Evolutionary conservation across 1,139 yeast genomes (phyloP).

Genomic region (Sugiyamaella sp.): DNA sequence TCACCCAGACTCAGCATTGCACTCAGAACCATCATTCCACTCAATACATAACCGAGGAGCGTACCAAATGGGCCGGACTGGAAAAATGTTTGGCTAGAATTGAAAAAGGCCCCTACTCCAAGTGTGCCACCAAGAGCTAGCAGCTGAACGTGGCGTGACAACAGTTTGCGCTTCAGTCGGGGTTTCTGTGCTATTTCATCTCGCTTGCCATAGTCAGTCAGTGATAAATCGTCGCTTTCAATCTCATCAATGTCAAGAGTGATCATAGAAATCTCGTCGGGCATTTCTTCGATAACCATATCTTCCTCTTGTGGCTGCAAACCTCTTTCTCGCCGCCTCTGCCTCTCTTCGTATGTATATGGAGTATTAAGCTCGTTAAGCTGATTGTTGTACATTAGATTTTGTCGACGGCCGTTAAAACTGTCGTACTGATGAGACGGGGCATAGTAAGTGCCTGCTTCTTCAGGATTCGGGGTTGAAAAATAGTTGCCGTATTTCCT

Average conservation of each 20-base stretch:
- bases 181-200: conserved; percentile 21
- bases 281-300: conserved; percentile 23
- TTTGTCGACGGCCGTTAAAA: conserved; percentile 38
- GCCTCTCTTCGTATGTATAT: conserved; percentile 31
- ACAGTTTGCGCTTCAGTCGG: conserved; percentile 54
- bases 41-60: conserved; percentile 64
- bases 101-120: conserved; percentile 78
- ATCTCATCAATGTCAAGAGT: conserved; percentile 34
- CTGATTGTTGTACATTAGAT: conserved; percentile 35
- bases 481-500: conserved; percentile 37
- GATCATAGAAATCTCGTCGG: conserved; percentile 31
- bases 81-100: conserved; percentile 76
- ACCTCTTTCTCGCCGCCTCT: conserved; percentile 20
- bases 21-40: conserved; percentile 68
- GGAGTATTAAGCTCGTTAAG: conserved; percentile 34
- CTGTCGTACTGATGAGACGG: conserved; percentile 37
- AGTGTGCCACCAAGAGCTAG: conserved; percentile 81
- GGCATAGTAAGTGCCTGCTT: conserved; percentile 25
- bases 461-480: conserved; percentile 24
- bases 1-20: conserved; percentile 81
- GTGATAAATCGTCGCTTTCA: conserved; percentile 30
- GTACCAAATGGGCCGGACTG: conserved; percentile 86
- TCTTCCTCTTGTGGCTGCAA: conserved; percentile 17
- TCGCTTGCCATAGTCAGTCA: conserved; percentile 19
- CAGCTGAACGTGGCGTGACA: conserved; percentile 75